Evolutionary conservation across 164 flowering plant species (phyloP), one percentile per base, ranked within the genome.

Genomic region (Umbellularia californica): DNA sequence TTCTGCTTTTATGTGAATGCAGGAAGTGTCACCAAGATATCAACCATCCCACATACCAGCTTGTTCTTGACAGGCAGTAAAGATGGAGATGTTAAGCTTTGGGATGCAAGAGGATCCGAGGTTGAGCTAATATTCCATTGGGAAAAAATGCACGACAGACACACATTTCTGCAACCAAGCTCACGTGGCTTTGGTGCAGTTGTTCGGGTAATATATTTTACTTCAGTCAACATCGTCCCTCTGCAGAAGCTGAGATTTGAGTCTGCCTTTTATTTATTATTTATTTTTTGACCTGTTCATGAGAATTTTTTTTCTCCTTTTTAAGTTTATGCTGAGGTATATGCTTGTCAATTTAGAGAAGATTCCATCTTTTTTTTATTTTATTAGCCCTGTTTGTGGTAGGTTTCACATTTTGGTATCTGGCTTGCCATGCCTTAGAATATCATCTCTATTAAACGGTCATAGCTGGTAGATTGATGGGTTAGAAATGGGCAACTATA

Each of bases 51-150:
- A 72, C 85, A 92, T 79, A 89, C 98, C 70, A 91, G 97, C 79
- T 85, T 96, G 80, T 96, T 96, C 90, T 80, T 96, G 74, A 91
- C 98, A 1, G 99, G 98, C 79, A 90, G 99, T 79, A 92, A 92
- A 86, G 99, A 96, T 85, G 98, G 98, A 65, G 98, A 96, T 80
- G 94, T 96, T 28, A 96, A 94, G 81, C 97, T 96, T 76, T 96
- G 99, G 97, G 99, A 96, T 87, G 99, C 95, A 15, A 87, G 88
- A 82, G 82, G 78, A 70, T 83, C 93, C 11, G 72, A 78, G 79
- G 75, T 91, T 20, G 76, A 78, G 78, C 76, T 91, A 51, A 85
- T 96, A 58, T 85, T 84, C 78, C 98, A 92, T 75, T 96, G 99
- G 99, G 85, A 91, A 6, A 93, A 85, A 78, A 75, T 96, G 82